Evolutionary conservation across 257 asterid species (phyloP).

Genomic region (Ilex aquifolium): DNA sequence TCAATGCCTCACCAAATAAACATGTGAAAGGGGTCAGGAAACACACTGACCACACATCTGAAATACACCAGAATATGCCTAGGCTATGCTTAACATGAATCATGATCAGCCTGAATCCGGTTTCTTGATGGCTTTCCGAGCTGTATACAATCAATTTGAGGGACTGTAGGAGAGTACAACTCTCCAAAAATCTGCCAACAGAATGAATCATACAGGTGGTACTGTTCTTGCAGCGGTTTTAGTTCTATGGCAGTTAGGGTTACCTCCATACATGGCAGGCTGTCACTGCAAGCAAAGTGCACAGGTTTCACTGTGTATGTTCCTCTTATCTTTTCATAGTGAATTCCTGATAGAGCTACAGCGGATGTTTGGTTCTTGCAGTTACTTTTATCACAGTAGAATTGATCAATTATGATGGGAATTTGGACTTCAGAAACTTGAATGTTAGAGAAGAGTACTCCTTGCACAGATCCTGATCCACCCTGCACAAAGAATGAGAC

Average conservation of each 20-base stretch:
- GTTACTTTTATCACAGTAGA: constrained; percentile 63
- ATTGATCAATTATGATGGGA: constrained; percentile 87
- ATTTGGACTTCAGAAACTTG: constrained; percentile 73
- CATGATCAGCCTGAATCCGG: constrained; percentile 50
- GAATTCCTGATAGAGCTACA: constrained; percentile 75
- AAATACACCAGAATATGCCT: background rate
- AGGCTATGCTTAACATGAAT: constrained; percentile 42
- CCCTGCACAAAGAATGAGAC: constrained; percentile 41
- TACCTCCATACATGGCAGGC: constrained; percentile 66
- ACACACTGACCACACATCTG: background rate
- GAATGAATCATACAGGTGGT: constrained; percentile 80
- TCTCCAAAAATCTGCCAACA: constrained; percentile 91
- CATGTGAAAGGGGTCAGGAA: background rate
- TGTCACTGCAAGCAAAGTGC: constrained; percentile 88
- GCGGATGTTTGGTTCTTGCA: constrained; percentile 82
- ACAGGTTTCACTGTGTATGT: constrained; percentile 89
- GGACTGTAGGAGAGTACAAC: constrained; percentile 61
- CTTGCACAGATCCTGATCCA: constrained; percentile 80
- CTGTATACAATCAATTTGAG: constrained; percentile 66
- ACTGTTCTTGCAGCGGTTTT: constrained; percentile 49
- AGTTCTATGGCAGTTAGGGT: constrained; percentile 54
- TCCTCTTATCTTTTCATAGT: constrained; percentile 65
- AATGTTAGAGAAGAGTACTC: constrained; percentile 72
- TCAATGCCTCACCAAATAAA: background rate
- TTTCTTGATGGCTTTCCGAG: constrained; percentile 71